Base-by-base conservation (phyloP, 2,329 filamentous ascomycete genomes). In the Sclerotinia spermophila region DNA sequence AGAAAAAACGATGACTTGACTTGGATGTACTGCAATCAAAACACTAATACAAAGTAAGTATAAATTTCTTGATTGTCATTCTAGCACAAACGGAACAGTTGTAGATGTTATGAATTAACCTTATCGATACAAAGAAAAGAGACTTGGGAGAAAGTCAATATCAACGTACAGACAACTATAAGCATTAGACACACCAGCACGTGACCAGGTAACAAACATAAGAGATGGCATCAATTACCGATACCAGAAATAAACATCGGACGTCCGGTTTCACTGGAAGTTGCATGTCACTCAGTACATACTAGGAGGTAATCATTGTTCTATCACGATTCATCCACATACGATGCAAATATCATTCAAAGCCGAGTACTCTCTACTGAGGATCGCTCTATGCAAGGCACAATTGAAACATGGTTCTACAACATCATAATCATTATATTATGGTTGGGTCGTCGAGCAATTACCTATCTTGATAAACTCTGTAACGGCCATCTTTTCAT, bases 381-480 rank as follows among this genome's bases (percentile, higher is more conserved):
- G n/a, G n/a, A n/a, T n/a, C n/a, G n/a, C n/a, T n/a, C n/a, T 3
- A 59, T 59, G 56, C 56, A 59, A 59, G 35, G 56, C 56, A 60
- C 56, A 27, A 40, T 60, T 38, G 56, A 60, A 60, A 60, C 56
- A 60, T 60, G 27, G 56, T 40, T 19, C 56, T 5, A 40, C 56
- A 40, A 40, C 35, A 27, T 30, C 51, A 27, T 17, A 11, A 55
- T 55, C 27, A 27, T 30, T 7, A 55, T 24, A n/a, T 38, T 27
- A 53, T 53, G 27, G 53, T 56, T 56, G 7, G 56, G 33, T 38
- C 56, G 33, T 38, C 56, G 21, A 40, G 35, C 33, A 17, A 59
- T 59, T 27, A 11, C 24, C 58, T 42, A 38, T 42, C 33, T 38
- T 27, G 24, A 60, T 10, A 5, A 42, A 42, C 17, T 60, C 58